These are phyloP conservation scores for Trypanosoma platydactyli DNA, from an alignment of 208 protist genomes.

Conservation along the genomic window DNA sequence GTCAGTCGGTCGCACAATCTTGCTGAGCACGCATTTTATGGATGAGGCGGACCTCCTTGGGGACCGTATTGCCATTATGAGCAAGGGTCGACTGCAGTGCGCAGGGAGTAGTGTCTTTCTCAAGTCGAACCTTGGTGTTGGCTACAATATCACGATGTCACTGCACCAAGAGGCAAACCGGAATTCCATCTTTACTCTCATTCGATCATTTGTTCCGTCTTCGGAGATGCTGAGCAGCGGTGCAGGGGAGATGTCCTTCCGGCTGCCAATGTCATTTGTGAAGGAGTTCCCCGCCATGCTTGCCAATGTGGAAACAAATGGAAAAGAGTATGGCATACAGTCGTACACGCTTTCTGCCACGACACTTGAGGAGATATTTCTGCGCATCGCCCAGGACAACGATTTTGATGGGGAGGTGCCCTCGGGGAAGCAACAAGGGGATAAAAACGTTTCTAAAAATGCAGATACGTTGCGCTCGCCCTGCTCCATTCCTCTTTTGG, in stretches of 20 bases:
- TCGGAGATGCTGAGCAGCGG: conserved; percentile 34
- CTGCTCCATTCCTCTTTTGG: too few relatives aligned
- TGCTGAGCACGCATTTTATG: conserved; percentile 94
- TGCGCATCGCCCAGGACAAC: conserved; percentile 51
- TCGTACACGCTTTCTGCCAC: conserved; percentile 63
- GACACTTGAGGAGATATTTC: conserved; percentile 78
- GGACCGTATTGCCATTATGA: conserved; percentile 92
- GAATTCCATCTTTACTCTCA: conserved; percentile 25
- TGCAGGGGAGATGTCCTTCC: conserved; percentile 50
- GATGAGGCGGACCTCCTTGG: conserved; percentile 96
- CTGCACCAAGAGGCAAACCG: conserved; percentile 22
- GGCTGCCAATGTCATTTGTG: conserved; percentile 51
- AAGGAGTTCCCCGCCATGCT: conserved; percentile 47
- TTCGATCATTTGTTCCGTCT: conserved; percentile 32
- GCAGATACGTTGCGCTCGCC: too few relatives aligned
- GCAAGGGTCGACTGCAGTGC: conserved; percentile 58
- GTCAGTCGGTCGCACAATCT: conserved; percentile 51
- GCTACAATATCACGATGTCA: conserved; percentile 55
- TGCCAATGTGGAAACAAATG: conserved; percentile 29
- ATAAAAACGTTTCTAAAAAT: too few relatives aligned
- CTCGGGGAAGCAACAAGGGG: background rate
- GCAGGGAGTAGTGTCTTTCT: conserved; percentile 60
- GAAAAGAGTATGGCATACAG: conserved; percentile 31
- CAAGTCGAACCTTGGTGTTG: conserved; percentile 60
- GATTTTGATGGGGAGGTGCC: conserved; percentile 14